Conservation (phyloP, 768 basidiomycete species). For the Flagelloscypha sp. region DNA sequence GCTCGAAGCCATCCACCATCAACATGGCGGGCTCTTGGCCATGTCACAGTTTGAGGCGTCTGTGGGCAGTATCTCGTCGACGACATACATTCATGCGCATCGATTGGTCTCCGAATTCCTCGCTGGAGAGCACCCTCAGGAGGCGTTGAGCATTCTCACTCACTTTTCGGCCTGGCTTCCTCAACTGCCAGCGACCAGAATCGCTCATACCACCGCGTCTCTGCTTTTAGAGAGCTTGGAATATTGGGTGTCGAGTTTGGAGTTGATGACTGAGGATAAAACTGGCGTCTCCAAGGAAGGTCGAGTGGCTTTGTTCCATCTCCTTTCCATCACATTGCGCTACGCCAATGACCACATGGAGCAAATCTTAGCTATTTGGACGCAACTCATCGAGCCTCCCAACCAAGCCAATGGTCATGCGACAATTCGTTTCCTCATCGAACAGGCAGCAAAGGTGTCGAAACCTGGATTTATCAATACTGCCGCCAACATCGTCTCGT, state of each 20-base stretch:
- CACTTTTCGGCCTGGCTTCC: constrained; percentile 72
- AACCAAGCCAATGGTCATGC: constrained; percentile 71
- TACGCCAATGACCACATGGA: constrained; percentile 70
- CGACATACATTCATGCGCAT: constrained; percentile 76
- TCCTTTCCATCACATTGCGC: constrained; percentile 75
- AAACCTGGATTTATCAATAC: constrained; percentile 71
- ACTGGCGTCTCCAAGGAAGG: constrained; percentile 50
- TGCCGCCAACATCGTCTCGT: constrained; percentile 76
- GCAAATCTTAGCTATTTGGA: constrained; percentile 75
- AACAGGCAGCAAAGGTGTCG: constrained; percentile 80
- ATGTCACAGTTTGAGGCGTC: constrained; percentile 70
- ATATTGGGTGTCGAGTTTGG: constrained; percentile 75
- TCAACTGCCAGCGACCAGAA: constrained; percentile 43
- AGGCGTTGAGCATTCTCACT: constrained; percentile 55
- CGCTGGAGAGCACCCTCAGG: constrained; percentile 65
- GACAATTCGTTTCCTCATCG: constrained; percentile 73
- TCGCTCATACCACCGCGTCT: constrained; percentile 38
- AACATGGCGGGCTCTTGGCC: constrained; percentile 55
- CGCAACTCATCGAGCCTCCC: constrained; percentile 63
- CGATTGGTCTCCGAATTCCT: constrained; percentile 69
- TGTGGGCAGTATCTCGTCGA: constrained; percentile 61
- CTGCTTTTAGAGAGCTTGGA: constrained; percentile 73
- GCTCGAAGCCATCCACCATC: constrained; percentile 64
- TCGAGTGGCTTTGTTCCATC: constrained; percentile 61
- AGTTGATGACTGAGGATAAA: constrained; percentile 55